Conservation (phyloP, 495 filamentous ascomycete genomes). For the Aspergillus panamensis region DNA sequence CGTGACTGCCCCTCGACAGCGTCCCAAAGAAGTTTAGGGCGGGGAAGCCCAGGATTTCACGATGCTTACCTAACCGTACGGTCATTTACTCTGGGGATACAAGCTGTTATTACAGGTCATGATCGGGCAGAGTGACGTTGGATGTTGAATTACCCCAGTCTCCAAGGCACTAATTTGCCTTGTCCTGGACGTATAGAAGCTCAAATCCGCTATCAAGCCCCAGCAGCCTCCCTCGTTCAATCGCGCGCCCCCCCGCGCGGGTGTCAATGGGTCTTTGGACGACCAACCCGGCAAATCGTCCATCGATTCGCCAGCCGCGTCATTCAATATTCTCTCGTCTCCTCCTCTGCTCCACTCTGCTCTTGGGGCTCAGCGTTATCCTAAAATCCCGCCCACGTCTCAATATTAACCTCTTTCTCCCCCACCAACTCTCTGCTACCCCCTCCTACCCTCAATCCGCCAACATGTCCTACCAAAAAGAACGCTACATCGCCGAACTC, state of each 20-base stretch:
- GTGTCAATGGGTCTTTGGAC: slow-evolving; percentile 21
- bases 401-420: slow-evolving; percentile 28
- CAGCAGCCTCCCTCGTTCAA: background rate
- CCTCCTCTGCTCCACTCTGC: slow-evolving; percentile 42
- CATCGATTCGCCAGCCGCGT: slow-evolving; percentile 29
- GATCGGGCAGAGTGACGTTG: background rate
- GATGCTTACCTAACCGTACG: background rate
- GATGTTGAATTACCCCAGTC: background rate
- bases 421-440: slow-evolving; percentile 27
- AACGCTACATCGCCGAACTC: slow-evolving; percentile 82
- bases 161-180: too few species aligned
- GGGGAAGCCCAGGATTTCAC: slow-evolving; percentile 19
- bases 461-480: slow-evolving; percentile 64
- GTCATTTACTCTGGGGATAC: background rate
- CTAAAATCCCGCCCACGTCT: slow-evolving; percentile 45
- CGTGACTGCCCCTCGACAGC: slow-evolving; percentile 29
- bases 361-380: slow-evolving; percentile 49
- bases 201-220: background rate
- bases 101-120: background rate
- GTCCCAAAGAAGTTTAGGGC: slow-evolving; percentile 32
- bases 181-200: background rate
- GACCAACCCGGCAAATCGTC: slow-evolving; percentile 22
- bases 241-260: background rate
- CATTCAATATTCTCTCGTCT: slow-evolving; percentile 33
- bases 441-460: slow-evolving; percentile 28